Evolutionary conservation across 2,329 filamentous ascomycete species (phyloP).

Genomic region (Pseudogymnoascus sp.): DNA sequence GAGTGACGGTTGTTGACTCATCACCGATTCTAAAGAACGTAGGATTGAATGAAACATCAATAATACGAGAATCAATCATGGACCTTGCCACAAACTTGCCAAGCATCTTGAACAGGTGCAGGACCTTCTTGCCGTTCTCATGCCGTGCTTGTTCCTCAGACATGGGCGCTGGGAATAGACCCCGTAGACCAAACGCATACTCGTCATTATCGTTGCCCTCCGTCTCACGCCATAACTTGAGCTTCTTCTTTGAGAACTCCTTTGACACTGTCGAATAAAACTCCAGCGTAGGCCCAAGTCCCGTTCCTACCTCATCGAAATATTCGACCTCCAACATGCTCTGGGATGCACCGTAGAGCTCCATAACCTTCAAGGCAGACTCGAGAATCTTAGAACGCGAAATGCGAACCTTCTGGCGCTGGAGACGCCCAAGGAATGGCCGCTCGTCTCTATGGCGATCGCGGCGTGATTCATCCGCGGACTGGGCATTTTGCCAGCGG

Average conservation of each 20-base stretch:
- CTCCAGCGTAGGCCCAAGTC: slow-evolving; percentile 87
- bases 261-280: slow-evolving; percentile 97
- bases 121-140: slow-evolving; percentile 77
- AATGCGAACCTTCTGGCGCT: slow-evolving; percentile 96
- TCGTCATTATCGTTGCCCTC: slow-evolving; percentile 67
- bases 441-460: slow-evolving; percentile 81
- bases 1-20: slow-evolving; percentile 54
- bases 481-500: slow-evolving; percentile 89
- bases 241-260: slow-evolving; percentile 94
- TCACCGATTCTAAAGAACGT: slow-evolving; percentile 95
- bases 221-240: slow-evolving; percentile 92
- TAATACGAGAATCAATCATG: slow-evolving; percentile 97
- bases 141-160: slow-evolving; percentile 65
- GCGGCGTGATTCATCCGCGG: slow-evolving; percentile 69
- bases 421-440: slow-evolving; percentile 82
- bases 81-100: slow-evolving; percentile 96
- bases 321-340: slow-evolving; percentile 97
- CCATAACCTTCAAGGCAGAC: slow-evolving; percentile 97
- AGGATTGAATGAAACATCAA: slow-evolving; percentile 94
- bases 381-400: slow-evolving; percentile 91
- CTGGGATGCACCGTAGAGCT: slow-evolving; percentile 92
- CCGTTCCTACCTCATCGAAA: slow-evolving; percentile 96
- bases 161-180: slow-evolving; percentile 87
- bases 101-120: slow-evolving; percentile 84
- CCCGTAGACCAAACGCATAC: slow-evolving; percentile 75